Conservation (phyloP, 768 basidiomycete genomes). For the Rhizopogon vulgaris region DNA sequence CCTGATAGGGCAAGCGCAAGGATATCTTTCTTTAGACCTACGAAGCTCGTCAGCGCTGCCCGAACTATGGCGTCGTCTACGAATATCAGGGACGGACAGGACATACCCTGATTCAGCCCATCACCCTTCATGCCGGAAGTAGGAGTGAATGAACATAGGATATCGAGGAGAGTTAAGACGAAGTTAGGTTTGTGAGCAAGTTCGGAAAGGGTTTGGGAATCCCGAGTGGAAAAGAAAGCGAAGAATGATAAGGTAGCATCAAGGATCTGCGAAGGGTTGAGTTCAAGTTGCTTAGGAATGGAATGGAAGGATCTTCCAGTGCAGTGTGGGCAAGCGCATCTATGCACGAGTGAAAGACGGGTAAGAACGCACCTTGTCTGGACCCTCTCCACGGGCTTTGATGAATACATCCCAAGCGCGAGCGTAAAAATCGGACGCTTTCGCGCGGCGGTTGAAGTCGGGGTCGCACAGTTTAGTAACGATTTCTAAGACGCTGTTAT, state of each 20-base stretch:
- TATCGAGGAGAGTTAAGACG: constrained; percentile 36
- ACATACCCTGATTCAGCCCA: background rate
- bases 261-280: constrained; percentile 41
- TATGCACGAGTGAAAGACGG: background rate
- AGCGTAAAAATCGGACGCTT: constrained; percentile 65
- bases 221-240: constrained; percentile 54
- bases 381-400: constrained; percentile 50
- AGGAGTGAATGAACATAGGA: constrained; percentile 26
- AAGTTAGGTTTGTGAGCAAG: constrained; percentile 36
- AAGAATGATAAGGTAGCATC: constrained; percentile 61
- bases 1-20: constrained; percentile 36
- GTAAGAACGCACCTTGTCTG: constrained; percentile 47
- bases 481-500: constrained; percentile 68
- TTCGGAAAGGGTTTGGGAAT: constrained; percentile 48
- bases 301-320: background rate
- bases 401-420: constrained; percentile 65
- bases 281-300: background rate
- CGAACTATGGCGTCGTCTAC: background rate
- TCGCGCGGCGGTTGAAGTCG: constrained; percentile 76
- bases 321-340: background rate
- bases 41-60: background rate
- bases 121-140: background rate
- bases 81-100: background rate
- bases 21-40: constrained; percentile 36
- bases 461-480: constrained; percentile 64